A percentile compares a stretch with the other conserved stretches of the same genome.
Conservation (phyloP, 768 basidiomycete genomes). For the Naganishia vishniacii region DNA sequence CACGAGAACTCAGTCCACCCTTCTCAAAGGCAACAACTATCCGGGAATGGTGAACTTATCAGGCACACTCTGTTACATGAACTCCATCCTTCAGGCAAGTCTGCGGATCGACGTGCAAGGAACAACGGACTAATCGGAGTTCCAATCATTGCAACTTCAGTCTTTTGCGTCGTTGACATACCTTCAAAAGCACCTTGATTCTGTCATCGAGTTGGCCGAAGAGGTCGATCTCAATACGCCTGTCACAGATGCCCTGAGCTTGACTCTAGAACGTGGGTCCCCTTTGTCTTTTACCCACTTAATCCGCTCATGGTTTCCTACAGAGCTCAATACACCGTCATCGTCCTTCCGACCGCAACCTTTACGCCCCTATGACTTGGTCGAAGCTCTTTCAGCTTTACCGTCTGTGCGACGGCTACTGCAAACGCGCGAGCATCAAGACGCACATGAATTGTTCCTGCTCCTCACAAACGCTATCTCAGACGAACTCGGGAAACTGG, state of each 20-base stretch:
- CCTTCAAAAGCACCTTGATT: slow-evolving; percentile 71
- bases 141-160: slow-evolving; percentile 51
- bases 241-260: slow-evolving; percentile 72
- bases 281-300: slow-evolving; percentile 7
- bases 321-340: slow-evolving; percentile 49
- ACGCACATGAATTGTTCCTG: slow-evolving; percentile 96
- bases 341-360: slow-evolving; percentile 53
- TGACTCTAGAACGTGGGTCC: slow-evolving; percentile 61
- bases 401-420: slow-evolving; percentile 53
- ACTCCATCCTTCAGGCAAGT: slow-evolving; percentile 79
- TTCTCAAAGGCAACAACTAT: slow-evolving; percentile 50
- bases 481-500: slow-evolving; percentile 70
- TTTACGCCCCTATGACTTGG: slow-evolving; percentile 67
- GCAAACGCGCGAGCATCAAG: slow-evolving; percentile 88
- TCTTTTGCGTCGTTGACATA: slow-evolving; percentile 81
- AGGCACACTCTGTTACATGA: slow-evolving; percentile 96
- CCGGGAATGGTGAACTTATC: slow-evolving; percentile 92
- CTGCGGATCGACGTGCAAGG: background rate
- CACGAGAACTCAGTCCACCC: too few relatives aligned
- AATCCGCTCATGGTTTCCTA: slow-evolving; percentile 17
- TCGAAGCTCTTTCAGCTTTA: slow-evolving; percentile 60
- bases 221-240: slow-evolving; percentile 75
- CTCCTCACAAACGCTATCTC: slow-evolving; percentile 84
- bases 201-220: slow-evolving; percentile 70
- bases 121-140: background rate